Evolutionary conservation across 371 early-diverging fungal genomes (phyloP), one percentile per base, ranked within the genome.

Genomic region (Apophysomyces elegans): DNA sequence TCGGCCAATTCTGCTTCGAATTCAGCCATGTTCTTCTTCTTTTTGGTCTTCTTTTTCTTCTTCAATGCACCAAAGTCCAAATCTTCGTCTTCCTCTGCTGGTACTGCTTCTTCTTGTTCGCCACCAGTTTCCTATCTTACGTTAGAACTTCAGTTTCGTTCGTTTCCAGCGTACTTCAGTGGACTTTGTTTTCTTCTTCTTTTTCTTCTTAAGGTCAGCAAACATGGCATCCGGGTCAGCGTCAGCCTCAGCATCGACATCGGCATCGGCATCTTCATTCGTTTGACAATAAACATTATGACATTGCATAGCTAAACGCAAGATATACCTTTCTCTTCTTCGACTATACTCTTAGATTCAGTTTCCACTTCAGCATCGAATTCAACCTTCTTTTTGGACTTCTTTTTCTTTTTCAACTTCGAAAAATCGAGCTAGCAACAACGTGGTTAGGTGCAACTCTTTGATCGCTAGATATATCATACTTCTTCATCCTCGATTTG

Each of bases 1-100:
- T 93, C 95, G 7, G 90, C 92, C 73, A 94, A 76, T 67, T 91
- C 91, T 44, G 92, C 93, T 76, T 93, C 94, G 70, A 92, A 91
- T 45, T 91, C 93, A 6, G 89, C 92, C 85, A 94, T 70, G 70
- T 87, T 86, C 89, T 95, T 95, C 84, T 93, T 96, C 88, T 95
- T 93, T 26, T 26, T 26, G 32, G 3, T 26, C 87, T 95, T 95
- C 87, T 95, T 95, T 80, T 92, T 94, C 79, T 91, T 92, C 78
- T 91, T 91, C 74, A 91, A 78, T 62, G 87, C 91, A 57, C 91
- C 92, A 75, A 95, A 92, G 68, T 91, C 93, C 50, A 89, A 77
- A 58, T 84, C 86, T 61, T 89, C 93, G 36, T 84, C 84, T 16
- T 73, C 79, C 8, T 66, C 81, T 45, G 71, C 82, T 18, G 71